Evolutionary conservation across 2,329 filamentous ascomycete genomes (phyloP), one percentile per base, ranked within the genome.

Genomic region (Ascochyta koolunga): DNA sequence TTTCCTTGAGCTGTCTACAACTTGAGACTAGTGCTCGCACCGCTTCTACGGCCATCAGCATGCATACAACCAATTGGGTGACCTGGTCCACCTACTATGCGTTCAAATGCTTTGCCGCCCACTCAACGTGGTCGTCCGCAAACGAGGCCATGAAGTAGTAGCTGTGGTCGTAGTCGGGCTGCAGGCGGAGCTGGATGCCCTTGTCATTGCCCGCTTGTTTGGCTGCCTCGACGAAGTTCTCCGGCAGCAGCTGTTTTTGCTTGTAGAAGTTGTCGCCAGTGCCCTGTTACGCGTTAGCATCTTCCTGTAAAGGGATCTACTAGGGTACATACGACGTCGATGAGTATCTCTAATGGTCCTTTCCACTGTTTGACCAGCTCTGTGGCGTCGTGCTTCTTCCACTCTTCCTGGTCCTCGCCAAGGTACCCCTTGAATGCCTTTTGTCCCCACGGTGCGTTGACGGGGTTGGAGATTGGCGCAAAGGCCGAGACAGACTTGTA

Each of bases 251-350:
- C 77, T 99, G 95, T 40, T 86, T 86, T 75, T 96, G 87, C 80
- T 96, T 93, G 80, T 98, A 98, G 77, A 98, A 99, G 77, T 93
- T 91, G 80, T 99, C 95, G 21, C 86, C 91, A 4, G 92, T 96
- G 36, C 95, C 95, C 88, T 90, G 39, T 38, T 4, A 1, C n/a
- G 24, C 3, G 32, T 67, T 43, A 65, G 52, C 11, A 45, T n/a
- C 2, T 2, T 10, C 10, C 3, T 37, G 29, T 27, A 15, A 10
- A 19, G 25, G 2, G n/a, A 1, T 13, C 16, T 35, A 9, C 5
- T n/a, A 29, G 29, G 40, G 3, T 39, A 85, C 87, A 56, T 73
- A 91, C 89, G 54, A 97, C 91, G 71, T 99, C 93, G 66, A 99
- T 90, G 50, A 98, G 79, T 21, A 89, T 85, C 72, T 91, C 88